Base-by-base conservation (phyloP, 2,329 filamentous ascomycete species). In the Ceratocystis colombiana region DNA sequence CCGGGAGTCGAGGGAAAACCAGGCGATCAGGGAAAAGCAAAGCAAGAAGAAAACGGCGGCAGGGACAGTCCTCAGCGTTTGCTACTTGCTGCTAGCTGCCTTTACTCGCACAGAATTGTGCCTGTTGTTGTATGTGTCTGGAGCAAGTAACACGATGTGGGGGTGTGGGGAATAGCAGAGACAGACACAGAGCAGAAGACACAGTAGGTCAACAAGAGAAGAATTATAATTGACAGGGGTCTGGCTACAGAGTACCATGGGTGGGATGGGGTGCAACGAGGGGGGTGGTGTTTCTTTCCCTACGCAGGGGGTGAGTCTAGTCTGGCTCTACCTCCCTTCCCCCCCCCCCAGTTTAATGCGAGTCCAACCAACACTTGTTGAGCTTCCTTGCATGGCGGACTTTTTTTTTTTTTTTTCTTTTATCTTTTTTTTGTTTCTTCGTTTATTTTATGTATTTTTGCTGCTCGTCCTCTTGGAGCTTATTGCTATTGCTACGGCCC, bases 401-500 rank as follows among this genome's bases (percentile, higher is more conserved):
- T 25, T 50, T 50, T 50, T 12, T 61, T 61, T 17, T 44, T 33
- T 37, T 33, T 7, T 33, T 8, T 33, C 6, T 7, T 33, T 33
- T 33, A 2, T 33, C 3, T 33, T 33, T 33, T 33, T 33, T 33
- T 33, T 7, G 1, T 8, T 33, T 33, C 7, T 33, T 33, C 28
- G 5, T 7, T 33, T 33, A 2, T 33, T 33, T 33, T 6, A 6
- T 30, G 5, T 30, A 6, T 30, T 30, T 30, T 30, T 30, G 5
- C 5, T 30, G 1, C 1, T 22, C 22, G 1, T 22, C 22, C 22
- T 22, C 28, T 30, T 30, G 5, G 5, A 30, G 28, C 28, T 65
- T 64, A 48, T 57, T 65, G 57, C 64, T 66, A 59, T 48, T 63
- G 64, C 46, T 30, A 57, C 22, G 50, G 41, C 62, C 22, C 62